Evolutionary conservation across 768 basidiomycete species (phyloP).

Genomic region (Suillus variegatus): DNA sequence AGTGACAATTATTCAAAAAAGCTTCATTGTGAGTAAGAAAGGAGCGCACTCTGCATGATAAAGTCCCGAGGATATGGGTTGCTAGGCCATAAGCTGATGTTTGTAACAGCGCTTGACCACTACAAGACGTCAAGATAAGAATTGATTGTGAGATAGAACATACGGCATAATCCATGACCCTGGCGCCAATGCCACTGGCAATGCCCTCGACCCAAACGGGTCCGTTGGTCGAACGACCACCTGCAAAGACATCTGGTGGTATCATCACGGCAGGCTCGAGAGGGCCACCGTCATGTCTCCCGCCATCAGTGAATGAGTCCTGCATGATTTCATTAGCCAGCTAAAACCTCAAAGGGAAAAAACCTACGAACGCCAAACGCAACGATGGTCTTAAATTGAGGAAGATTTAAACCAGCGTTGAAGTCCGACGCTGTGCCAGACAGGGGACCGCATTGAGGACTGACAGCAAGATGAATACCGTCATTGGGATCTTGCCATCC

Average conservation of each 20-base stretch:
- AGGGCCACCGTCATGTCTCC: constrained; percentile 45
- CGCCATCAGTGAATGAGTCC: constrained; percentile 56
- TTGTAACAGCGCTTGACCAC: constrained; percentile 46
- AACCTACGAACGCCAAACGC: constrained; percentile 46
- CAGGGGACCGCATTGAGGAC: constrained; percentile 45
- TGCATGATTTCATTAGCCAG: constrained; percentile 11
- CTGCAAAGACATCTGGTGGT: constrained; percentile 47
- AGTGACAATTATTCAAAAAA: background rate
- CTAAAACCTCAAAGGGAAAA: background rate
- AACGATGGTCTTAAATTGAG: constrained; percentile 46
- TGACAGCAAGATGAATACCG: constrained; percentile 45
- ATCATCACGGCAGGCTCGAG: constrained; percentile 42
- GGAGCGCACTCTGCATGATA: constrained; percentile 42
- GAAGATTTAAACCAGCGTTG: constrained; percentile 47
- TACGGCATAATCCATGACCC: constrained; percentile 53
- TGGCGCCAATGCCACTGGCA: constrained; percentile 40
- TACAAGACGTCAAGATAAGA: constrained; percentile 11
- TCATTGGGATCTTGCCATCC: constrained; percentile 17
- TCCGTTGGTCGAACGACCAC: constrained; percentile 53
- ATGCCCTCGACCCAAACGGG: constrained; percentile 51
- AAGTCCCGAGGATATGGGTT: constrained; percentile 50
- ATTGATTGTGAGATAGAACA: constrained; percentile 11
- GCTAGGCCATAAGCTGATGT: constrained; percentile 52
- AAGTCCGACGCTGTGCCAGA: constrained; percentile 43
- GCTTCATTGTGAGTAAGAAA: background rate